These are phyloP conservation scores for Colletotrichum eleusines DNA, from an alignment of 2,329 filamentous ascomycete genomes.

Conservation along the genomic window DNA sequence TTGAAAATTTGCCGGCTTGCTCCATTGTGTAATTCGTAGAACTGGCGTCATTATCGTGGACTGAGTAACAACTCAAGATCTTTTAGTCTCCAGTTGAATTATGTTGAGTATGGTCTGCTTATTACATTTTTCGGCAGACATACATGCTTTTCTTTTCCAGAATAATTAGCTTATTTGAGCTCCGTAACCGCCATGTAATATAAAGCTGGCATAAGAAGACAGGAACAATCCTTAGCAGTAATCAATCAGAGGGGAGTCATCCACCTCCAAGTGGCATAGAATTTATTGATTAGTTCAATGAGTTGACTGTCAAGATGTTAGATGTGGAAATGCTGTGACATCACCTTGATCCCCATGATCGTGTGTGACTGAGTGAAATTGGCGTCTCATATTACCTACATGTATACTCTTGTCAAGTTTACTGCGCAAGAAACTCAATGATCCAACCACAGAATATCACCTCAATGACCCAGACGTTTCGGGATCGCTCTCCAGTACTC, in stretches of 20 bases:
- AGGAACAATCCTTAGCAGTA: too few relatives aligned
- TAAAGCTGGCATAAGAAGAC: too few relatives aligned
- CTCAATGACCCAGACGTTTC: conserved; percentile 10
- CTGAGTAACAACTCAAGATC: too few relatives aligned
- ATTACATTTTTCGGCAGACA: too few relatives aligned
- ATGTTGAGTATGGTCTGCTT: too few relatives aligned
- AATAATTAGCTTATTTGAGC: neutral
- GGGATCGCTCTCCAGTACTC: conserved; percentile 25
- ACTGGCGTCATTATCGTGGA: neutral
- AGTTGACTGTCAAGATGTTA: too few relatives aligned
- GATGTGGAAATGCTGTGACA: neutral
- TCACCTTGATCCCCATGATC: neutral
- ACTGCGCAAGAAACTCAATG: neutral
- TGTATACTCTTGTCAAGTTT: neutral
- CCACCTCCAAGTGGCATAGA: too few relatives aligned
- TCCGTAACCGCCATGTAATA: neutral
- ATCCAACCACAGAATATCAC: neutral
- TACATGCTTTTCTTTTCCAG: too few relatives aligned
- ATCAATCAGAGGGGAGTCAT: too few relatives aligned
- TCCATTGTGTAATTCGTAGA: neutral
- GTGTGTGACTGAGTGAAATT: neutral
- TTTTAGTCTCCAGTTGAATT: too few relatives aligned
- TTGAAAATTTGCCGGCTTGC: conserved; percentile 8
- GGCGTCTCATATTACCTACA: neutral
- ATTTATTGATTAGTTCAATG: too few relatives aligned